Evolutionary conservation across 371 early-diverging fungal species (phyloP).

Genomic region (Amoeboaphelidium protococcarum): DNA sequence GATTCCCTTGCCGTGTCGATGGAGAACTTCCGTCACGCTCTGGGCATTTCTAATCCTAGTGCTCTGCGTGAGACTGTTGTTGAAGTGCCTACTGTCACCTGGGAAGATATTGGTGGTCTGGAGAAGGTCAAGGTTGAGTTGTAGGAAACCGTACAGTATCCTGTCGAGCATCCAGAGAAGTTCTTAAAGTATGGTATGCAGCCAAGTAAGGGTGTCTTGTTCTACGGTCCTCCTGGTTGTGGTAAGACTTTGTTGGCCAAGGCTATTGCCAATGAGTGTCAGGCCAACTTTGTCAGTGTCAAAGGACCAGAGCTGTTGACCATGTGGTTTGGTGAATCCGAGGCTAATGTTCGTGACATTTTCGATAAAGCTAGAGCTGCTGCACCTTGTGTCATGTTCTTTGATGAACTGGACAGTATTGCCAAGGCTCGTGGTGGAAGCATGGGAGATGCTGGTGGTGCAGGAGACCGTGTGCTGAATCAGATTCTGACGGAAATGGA

Average conservation of each 20-base stretch:
- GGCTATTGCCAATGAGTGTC: conserved; percentile 99
- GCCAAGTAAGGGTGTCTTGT: conserved; percentile 97
- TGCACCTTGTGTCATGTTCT: conserved; percentile 99
- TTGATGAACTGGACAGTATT: conserved; percentile 99
- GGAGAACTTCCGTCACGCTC: conserved; percentile 95
- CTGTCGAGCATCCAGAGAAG: conserved; percentile 98
- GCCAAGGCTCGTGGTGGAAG: conserved; percentile 83
- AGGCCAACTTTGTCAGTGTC: conserved; percentile 99
- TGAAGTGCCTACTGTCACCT: conserved; percentile 93
- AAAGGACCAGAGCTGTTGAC: conserved; percentile 99
- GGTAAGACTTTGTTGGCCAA: conserved; percentile 99
- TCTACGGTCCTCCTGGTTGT: conserved; percentile 99
- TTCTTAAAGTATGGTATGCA: conserved; percentile 99
- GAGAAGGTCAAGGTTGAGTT: conserved; percentile 96
- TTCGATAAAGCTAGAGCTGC: conserved; percentile 99
- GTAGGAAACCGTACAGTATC: conserved; percentile 99
- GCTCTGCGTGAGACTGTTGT: conserved; percentile 98
- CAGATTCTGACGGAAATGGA: conserved; percentile 99
- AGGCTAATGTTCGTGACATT: conserved; percentile 97
- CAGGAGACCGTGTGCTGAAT: conserved; percentile 97
- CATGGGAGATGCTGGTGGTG: conserved; percentile 74
- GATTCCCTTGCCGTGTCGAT: conserved; percentile 94
- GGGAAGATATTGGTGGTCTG: conserved; percentile 98
- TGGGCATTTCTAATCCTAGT: conserved; percentile 93
- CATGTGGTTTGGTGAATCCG: conserved; percentile 99